Conservation (phyloP, 2,329 filamentous ascomycete genomes). For the Raffaelea deltoideospora region DNA sequence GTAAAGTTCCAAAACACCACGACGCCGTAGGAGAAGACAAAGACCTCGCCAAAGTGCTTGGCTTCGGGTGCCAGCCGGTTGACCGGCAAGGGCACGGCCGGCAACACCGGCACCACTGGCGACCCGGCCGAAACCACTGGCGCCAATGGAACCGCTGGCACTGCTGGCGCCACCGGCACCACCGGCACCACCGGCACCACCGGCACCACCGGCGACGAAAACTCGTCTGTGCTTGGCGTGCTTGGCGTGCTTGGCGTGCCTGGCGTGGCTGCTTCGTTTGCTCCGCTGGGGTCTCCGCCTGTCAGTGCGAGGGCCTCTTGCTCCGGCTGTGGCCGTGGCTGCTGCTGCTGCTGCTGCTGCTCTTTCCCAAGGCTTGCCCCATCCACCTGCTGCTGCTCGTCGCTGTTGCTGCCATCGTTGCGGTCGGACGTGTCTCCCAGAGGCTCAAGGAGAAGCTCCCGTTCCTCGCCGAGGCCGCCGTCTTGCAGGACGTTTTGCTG, state of each 20-base stretch:
- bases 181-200: background rate
- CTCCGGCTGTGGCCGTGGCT: conserved; percentile 4
- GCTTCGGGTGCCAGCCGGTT: conserved; percentile 53
- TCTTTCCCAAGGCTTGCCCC: too few relatives aligned
- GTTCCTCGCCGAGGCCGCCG: background rate
- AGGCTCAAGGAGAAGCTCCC: too few relatives aligned
- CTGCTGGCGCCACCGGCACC: background rate
- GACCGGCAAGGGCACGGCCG: conserved; percentile 18
- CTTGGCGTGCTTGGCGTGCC: background rate
- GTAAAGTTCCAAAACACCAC: conserved; percentile 99
- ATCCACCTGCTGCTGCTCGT: too few relatives aligned
- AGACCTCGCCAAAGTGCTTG: conserved; percentile 83
- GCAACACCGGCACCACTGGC: background rate
- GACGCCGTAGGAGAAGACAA: conserved; percentile 92
- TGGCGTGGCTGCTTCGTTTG: background rate
- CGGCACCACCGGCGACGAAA: background rate
- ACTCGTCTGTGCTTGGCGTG: too few relatives aligned
- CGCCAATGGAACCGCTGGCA: conserved; percentile 13
- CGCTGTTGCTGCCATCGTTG: background rate
- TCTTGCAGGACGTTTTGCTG: too few relatives aligned
- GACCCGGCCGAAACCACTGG: too few relatives aligned
- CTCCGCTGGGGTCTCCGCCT: background rate
- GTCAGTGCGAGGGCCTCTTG: background rate
- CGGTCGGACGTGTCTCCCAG: too few relatives aligned
- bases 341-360: background rate